These are phyloP conservation scores for Xylaria curta DNA, from an alignment of 495 filamentous ascomycete species.

Conservation along the genomic window DNA sequence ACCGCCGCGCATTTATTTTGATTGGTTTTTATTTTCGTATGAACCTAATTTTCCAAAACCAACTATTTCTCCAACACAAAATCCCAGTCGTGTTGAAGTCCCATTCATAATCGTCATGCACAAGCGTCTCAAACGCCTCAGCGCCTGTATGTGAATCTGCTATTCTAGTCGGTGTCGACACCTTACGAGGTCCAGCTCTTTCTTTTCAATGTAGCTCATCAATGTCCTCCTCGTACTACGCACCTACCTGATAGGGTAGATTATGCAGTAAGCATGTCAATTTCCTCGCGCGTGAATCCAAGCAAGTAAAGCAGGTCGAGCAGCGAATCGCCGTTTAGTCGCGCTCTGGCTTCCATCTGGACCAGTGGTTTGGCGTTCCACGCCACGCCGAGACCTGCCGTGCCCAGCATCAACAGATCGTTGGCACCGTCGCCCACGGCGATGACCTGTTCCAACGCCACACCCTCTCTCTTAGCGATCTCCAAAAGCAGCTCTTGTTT, in stretches of 20 bases:
- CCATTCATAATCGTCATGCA: background rate
- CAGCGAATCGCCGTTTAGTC: slow-evolving; percentile 80
- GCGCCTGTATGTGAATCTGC: slow-evolving; percentile 1
- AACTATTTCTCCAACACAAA: background rate
- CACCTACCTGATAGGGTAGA: slow-evolving; percentile 21
- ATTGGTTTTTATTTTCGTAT: background rate
- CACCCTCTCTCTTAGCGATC: slow-evolving; percentile 75
- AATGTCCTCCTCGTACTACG: background rate
- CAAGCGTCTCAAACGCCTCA: slow-evolving; percentile 1
- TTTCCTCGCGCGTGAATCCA: slow-evolving; percentile 73
- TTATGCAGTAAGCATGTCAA: slow-evolving; percentile 54
- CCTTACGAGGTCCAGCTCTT: background rate
- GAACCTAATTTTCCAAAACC: background rate
- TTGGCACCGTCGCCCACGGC: slow-evolving; percentile 95
- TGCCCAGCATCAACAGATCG: slow-evolving; percentile 89
- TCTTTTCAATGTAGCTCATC: background rate
- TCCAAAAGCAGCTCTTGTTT: slow-evolving; percentile 78
- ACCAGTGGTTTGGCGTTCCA: slow-evolving; percentile 94
- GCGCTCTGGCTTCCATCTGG: slow-evolving; percentile 81
- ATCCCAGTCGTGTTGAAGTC: background rate
- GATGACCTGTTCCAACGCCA: slow-evolving; percentile 76
- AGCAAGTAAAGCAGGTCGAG: slow-evolving; percentile 84
- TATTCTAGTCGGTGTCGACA: slow-evolving; percentile 22
- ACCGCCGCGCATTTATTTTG: background rate
- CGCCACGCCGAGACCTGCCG: slow-evolving; percentile 87